These are phyloP conservation scores for Lagenidium sp. DNA, from an alignment of 352 stramenopile genomes.

Conservation along the genomic window DNA sequence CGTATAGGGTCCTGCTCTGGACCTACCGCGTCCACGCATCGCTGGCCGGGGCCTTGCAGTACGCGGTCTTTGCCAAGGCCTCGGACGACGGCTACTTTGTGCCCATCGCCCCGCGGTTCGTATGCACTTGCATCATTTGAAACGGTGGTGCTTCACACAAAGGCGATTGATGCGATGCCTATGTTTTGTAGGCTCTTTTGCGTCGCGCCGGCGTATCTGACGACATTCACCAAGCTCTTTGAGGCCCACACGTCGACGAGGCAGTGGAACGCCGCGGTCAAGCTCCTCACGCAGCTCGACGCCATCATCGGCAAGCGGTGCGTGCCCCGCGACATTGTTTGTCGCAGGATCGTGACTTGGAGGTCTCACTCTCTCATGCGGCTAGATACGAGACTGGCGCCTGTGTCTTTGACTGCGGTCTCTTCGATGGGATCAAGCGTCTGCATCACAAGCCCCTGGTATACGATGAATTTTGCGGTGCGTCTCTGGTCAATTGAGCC, in stretches of 20 bases:
- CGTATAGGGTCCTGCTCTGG: constrained; percentile 68
- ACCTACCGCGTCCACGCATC: constrained; percentile 72
- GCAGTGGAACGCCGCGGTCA: constrained; percentile 64
- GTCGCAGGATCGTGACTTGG: too few relatives aligned
- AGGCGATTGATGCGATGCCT: too few relatives aligned
- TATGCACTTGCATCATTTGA: background rate
- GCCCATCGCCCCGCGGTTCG: constrained; percentile 61
- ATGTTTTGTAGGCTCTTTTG: constrained; percentile 53
- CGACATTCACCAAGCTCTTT: constrained; percentile 68
- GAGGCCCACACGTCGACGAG: constrained; percentile 40
- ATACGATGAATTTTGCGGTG: constrained; percentile 84
- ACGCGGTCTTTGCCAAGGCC: constrained; percentile 68
- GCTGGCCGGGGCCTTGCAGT: constrained; percentile 62
- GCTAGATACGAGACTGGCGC: constrained; percentile 65
- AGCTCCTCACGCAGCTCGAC: constrained; percentile 66
- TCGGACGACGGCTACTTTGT: constrained; percentile 79
- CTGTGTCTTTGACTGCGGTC: constrained; percentile 79
- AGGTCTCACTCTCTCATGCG: background rate
- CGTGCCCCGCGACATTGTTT: too few relatives aligned
- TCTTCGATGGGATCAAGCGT: constrained; percentile 79
- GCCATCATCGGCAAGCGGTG: constrained; percentile 54
- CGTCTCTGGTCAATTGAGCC: too few relatives aligned
- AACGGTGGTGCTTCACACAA: constrained; percentile 3
- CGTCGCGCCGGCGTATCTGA: constrained; percentile 69
- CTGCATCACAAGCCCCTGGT: constrained; percentile 74